Percentiles rank a stretch among this genome's conserved stretches.
phyloP scores from a whole-genome alignment of 2,329 filamentous ascomycete genomes.

The Exophiala dermatitidis region DNA sequence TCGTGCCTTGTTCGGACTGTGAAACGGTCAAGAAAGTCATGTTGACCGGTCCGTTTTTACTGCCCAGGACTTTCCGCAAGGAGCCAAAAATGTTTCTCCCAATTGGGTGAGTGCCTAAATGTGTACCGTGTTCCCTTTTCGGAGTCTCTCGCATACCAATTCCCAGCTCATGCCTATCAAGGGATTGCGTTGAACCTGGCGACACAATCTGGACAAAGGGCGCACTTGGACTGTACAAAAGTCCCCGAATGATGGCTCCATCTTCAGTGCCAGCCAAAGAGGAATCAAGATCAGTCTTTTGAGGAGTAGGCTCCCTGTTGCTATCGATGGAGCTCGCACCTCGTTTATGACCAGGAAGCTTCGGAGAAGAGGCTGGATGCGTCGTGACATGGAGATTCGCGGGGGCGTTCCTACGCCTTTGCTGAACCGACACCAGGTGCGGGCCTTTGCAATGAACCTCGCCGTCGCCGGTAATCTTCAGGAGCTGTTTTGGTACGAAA shows the following conservation, averaged over 20 bases:
- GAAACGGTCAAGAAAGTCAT: slow-evolving; percentile 23
- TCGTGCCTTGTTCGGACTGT: slow-evolving; percentile 16
- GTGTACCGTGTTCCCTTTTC: slow-evolving; percentile 11
- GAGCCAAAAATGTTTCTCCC: slow-evolving; percentile 83
- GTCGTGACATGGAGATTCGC: slow-evolving; percentile 28
- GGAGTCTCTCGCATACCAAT: not conserved
- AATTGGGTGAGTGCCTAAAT: slow-evolving; percentile 45
- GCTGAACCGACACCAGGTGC: slow-evolving; percentile 38
- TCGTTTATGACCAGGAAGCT: slow-evolving; percentile 61
- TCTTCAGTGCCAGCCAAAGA: slow-evolving; percentile 33
- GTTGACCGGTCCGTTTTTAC: slow-evolving; percentile 35
- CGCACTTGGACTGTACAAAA: slow-evolving; percentile 72
- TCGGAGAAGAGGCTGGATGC: slow-evolving; percentile 41
- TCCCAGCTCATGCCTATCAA: slow-evolving; percentile 28
- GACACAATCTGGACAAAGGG: slow-evolving; percentile 62
- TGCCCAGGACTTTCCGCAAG: slow-evolving; percentile 74
- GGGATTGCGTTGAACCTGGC: slow-evolving; percentile 46
- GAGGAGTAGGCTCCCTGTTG: slow-evolving; percentile 60
- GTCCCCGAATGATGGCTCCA: slow-evolving; percentile 80
- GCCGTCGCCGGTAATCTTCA: slow-evolving; percentile 16
- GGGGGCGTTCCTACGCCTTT: slow-evolving; percentile 28
- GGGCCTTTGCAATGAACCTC: slow-evolving; percentile 33
- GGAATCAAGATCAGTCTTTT: slow-evolving; percentile 45
- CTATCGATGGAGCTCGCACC: slow-evolving; percentile 63
- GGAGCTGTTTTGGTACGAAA: slow-evolving; percentile 45